Evolutionary conservation across 2,329 filamentous ascomycete genomes (phyloP), one percentile per base, ranked within the genome.

Genomic region (Neobulgaria alba): DNA sequence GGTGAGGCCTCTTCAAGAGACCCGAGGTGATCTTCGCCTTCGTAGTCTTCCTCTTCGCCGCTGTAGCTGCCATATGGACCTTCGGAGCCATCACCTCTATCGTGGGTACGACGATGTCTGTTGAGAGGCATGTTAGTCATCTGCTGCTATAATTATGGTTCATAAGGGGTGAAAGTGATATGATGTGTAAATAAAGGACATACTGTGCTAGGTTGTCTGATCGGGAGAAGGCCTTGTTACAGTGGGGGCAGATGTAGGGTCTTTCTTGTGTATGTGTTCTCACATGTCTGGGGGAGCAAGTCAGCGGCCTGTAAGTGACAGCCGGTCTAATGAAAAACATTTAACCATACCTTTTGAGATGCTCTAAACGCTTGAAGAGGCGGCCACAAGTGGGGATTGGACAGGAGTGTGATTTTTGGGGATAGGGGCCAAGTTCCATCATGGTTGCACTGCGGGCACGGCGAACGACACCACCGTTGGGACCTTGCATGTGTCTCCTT

Each of bases 151-250:
- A 35, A 38, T 40, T 26, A 20, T 39, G 33, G 43, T 20, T 48
- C 49, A 43, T 35, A 31, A 40, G 62, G 70, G 59, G 75, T 48
- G 45, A n/a, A 36, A 18, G 38, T 43, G 47, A 44, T 50, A 39
- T 47, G 39, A 46, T 46, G 52, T 54, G 46, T 46, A 42, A 43
- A 14, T 15, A 9, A 2, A 45, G 32, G 55, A 61, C 77, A 67
- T 87, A 94, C 85, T 98, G 92, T 64, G 92, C 92, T 67, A 98
- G 83, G 65, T 98, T 98, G 71, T 98, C 92, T 59, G 90, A 96
- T 67, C 92, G 77, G 45, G 92, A 96, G 66, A 98, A 98, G 52
- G 90, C 90, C 73, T 96, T 96, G 75, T 85, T 95, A 78, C 92
- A 98, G 65, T 94, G 82, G 55, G 85, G 85, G 77, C 92, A 98